These are phyloP conservation scores for Yamadazyma taylorii DNA, from an alignment of 1,139 yeast genomes.

Conservation along the genomic window DNA sequence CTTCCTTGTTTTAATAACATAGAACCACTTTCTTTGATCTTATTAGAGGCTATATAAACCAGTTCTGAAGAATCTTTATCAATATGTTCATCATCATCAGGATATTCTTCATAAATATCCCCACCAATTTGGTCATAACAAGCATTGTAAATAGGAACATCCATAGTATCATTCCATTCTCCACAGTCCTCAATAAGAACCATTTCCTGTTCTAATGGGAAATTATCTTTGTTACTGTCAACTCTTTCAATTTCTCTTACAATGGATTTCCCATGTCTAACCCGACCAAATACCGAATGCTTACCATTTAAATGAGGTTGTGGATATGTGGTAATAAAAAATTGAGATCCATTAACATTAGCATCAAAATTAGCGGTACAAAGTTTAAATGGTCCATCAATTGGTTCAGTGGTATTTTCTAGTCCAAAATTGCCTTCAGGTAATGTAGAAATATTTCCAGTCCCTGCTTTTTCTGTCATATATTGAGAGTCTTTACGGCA, in stretches of 20 bases:
- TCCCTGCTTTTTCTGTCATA: constrained; percentile 42
- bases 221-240: constrained; percentile 40
- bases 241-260: constrained; percentile 62
- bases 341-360: constrained; percentile 69
- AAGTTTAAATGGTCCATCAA: constrained; percentile 50
- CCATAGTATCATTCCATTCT: constrained; percentile 53
- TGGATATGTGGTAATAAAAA: constrained; percentile 72
- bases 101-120: constrained; percentile 72
- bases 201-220: constrained; percentile 32
- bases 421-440: constrained; percentile 49
- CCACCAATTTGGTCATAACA: constrained; percentile 62
- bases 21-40: constrained; percentile 68
- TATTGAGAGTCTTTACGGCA: constrained; percentile 28
- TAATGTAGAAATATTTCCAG: constrained; percentile 52
- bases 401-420: constrained; percentile 53
- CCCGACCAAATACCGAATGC: constrained; percentile 76
- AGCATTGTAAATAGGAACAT: constrained; percentile 59
- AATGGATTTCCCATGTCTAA: constrained; percentile 65
- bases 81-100: constrained; percentile 64
- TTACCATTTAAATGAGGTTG: constrained; percentile 74
- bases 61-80: constrained; percentile 57
- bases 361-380: constrained; percentile 70
- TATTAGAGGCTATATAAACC: constrained; percentile 50
- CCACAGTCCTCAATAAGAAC: constrained; percentile 67
- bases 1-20: constrained; percentile 54